Conservation (phyloP, 140 eudicot genomes). For the Eryngium alpinum region DNA sequence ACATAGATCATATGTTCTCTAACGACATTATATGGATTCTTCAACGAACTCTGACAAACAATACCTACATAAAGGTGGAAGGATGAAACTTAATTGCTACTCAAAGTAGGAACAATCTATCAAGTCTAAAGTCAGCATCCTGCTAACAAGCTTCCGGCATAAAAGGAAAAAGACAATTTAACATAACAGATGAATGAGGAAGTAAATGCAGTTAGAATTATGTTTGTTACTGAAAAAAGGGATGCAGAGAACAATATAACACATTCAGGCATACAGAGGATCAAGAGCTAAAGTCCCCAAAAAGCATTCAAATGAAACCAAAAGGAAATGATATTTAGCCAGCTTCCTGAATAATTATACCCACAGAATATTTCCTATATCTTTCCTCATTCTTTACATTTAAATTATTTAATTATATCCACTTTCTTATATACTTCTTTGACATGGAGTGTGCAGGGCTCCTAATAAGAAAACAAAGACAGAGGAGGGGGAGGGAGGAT, state of each 20-base stretch:
- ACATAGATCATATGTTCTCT: conserved; percentile 11
- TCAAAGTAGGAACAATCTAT: not conserved
- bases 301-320: not conserved
- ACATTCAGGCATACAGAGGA: not conserved
- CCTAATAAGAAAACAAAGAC: not conserved
- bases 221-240: not conserved
- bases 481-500: not conserved
- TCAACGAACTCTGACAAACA: not conserved
- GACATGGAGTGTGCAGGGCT: not conserved
- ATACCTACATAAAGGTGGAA: not conserved
- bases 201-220: not conserved
- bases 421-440: not conserved
- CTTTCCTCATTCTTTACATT: not conserved
- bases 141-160: not conserved
- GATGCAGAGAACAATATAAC: not conserved
- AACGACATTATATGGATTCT: not conserved
- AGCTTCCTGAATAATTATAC: not conserved
- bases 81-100: not conserved
- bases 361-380: too few relatives aligned
- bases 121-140: not conserved
- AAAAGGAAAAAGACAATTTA: not conserved
- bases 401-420: not conserved
- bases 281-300: not conserved
- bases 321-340: not conserved
- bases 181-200: not conserved